phyloP scores from a whole-genome alignment of 1,139 yeast genomes.

The Lodderomyces parapsilosis region DNA sequence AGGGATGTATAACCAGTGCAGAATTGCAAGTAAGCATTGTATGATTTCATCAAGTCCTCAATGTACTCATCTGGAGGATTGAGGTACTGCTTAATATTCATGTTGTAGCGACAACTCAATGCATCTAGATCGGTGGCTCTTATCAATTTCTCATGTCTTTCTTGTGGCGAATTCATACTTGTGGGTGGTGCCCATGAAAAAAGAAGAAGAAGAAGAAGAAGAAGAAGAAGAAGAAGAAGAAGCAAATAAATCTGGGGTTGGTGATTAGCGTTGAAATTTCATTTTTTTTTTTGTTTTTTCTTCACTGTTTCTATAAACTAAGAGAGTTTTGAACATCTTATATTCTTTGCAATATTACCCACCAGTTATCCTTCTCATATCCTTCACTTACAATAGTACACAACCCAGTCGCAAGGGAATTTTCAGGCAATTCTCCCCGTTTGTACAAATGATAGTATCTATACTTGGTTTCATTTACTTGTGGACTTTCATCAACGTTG shows the following conservation, averaged over 20 bases:
- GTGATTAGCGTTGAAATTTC: not conserved
- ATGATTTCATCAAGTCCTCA: conserved; percentile 41
- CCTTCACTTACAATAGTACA: conserved; percentile 63
- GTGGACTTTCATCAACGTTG: conserved; percentile 11
- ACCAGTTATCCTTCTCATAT: conserved; percentile 95
- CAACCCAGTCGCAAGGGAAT: conserved; percentile 70
- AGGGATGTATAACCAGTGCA: conserved; percentile 41
- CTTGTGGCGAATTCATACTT: conserved; percentile 35
- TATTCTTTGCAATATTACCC: conserved; percentile 43
- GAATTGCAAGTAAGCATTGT: conserved; percentile 32
- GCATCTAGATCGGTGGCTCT: conserved; percentile 87
- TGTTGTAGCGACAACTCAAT: conserved; percentile 65
- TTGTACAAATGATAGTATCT: conserved; percentile 86
- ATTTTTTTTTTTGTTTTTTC: conserved; percentile 2
- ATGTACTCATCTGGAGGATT: conserved; percentile 49
- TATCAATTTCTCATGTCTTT: conserved; percentile 48
- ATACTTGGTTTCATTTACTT: conserved; percentile 42
- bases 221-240: too few relatives aligned
- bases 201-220: too few relatives aligned
- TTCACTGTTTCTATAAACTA: not conserved
- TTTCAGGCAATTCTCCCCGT: conserved; percentile 75
- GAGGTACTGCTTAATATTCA: conserved; percentile 54
- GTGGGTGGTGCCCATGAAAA: not conserved
- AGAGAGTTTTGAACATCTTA: not conserved
- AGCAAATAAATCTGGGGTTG: too few relatives aligned